Percentiles rank a stretch among this genome's conserved stretches.
Conservation (phyloP, 164 flowering plant species). For the Houttuynia cordata region DNA sequence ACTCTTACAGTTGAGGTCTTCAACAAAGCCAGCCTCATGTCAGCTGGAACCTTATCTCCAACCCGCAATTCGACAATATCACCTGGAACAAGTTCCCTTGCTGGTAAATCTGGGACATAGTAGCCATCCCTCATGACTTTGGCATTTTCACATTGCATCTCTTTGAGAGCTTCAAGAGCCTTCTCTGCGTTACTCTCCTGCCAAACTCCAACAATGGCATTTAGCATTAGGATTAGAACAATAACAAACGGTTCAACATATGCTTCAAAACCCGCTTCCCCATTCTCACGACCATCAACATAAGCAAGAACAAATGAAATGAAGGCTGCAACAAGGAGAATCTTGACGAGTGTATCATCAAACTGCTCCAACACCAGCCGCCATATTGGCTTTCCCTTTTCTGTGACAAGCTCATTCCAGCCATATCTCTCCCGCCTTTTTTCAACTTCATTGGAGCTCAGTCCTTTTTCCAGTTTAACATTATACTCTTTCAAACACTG, state of each 20-base stretch:
- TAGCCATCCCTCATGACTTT: conserved; percentile 74
- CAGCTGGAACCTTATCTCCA: conserved; percentile 89
- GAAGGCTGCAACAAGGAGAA: conserved; percentile 66
- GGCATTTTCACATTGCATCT: conserved; percentile 71
- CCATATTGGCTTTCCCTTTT: conserved; percentile 81
- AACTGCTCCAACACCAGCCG: conserved; percentile 66
- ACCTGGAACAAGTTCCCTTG: conserved; percentile 80
- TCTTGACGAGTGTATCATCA: conserved; percentile 79
- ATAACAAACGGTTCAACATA: conserved; percentile 86
- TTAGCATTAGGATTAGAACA: conserved; percentile 57
- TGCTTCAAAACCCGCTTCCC: conserved; percentile 46
- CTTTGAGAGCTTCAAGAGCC: conserved; percentile 84
- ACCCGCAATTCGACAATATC: conserved; percentile 76
- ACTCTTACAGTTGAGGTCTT: conserved; percentile 70
- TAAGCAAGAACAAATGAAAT: conserved; percentile 65
- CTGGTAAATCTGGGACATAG: conserved; percentile 60
- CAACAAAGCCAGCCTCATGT: conserved; percentile 64
- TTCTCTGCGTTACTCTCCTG: conserved; percentile 86
- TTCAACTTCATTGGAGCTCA: conserved; percentile 55
- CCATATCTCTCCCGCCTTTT: conserved; percentile 48
- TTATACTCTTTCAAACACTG: conserved; percentile 67
- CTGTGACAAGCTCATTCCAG: conserved; percentile 76
- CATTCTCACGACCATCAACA: conserved; percentile 37
- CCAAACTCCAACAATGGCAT: conserved; percentile 92
- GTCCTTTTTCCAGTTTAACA: conserved; percentile 64